These are phyloP conservation scores for Saccharomycopsis sp. DNA, from an alignment of 805 yeast genomes.

Conservation along the genomic window DNA sequence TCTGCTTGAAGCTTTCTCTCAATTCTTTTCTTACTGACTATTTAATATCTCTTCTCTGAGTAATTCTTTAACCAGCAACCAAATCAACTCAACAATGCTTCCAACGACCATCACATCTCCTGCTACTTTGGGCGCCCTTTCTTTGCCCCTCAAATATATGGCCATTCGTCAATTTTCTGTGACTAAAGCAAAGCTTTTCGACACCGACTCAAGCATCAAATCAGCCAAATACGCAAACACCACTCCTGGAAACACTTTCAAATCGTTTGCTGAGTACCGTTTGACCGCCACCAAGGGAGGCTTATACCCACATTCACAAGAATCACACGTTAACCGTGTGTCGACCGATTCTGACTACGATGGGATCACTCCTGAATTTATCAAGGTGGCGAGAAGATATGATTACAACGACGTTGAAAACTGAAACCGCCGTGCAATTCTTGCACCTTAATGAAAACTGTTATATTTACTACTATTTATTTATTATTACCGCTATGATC, in stretches of 20 bases:
- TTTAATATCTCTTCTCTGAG: too few species aligned
- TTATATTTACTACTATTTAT: too few species aligned
- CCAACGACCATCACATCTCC: not conserved
- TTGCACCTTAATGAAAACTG: not conserved
- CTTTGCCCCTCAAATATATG: not conserved
- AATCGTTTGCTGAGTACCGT: conserved; percentile 12
- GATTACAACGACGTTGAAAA: conserved; percentile 9
- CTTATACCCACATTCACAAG: conserved; percentile 2
- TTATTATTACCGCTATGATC: too few species aligned
- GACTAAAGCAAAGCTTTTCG: not conserved
- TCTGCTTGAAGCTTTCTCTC: too few species aligned
- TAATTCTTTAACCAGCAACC: too few species aligned
- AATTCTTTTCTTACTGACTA: not conserved
- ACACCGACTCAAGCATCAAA: not conserved
- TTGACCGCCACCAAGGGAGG: conserved; percentile 9
- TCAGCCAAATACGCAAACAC: not conserved
- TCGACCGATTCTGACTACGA: not conserved
- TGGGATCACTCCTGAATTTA: conserved; percentile 2
- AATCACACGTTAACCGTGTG: not conserved
- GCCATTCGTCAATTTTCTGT: conserved; percentile 3
- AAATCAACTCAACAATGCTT: not conserved
- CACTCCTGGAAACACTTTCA: conserved; percentile 3
- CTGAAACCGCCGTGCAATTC: not conserved
- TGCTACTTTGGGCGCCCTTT: not conserved
- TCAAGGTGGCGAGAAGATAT: conserved; percentile 4